Percentiles rank a stretch among this genome's conserved stretches.
These are phyloP conservation scores for Pseudocercospora pini-densiflorae DNA, from an alignment of 2,329 filamentous ascomycete species.

Conservation along the genomic window DNA sequence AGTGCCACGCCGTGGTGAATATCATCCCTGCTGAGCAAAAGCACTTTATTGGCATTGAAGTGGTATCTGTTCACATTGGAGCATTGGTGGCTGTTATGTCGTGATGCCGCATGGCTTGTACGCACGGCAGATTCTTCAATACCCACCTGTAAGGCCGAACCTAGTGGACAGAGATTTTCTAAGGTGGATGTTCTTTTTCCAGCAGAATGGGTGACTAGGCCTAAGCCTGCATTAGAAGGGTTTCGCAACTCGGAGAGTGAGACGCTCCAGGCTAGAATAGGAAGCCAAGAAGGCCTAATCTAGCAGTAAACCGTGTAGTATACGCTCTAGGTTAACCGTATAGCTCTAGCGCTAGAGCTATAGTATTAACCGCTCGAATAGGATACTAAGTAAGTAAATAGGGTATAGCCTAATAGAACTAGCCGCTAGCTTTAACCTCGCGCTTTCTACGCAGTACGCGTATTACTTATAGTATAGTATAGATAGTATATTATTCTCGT, in stretches of 20 bases:
- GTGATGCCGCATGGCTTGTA: conserved; percentile 4
- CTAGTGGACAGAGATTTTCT: not conserved
- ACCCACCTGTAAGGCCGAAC: not conserved
- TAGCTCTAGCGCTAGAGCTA: not conserved
- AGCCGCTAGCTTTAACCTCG: not conserved
- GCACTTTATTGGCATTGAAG: not conserved
- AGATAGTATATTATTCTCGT: not conserved
- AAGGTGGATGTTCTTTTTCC: not conserved
- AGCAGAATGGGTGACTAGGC: not conserved
- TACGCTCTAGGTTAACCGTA: not conserved
- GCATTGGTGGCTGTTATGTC: conserved; percentile 16
- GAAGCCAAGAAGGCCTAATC: not conserved
- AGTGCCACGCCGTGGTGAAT: not conserved
- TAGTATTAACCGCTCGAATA: not conserved
- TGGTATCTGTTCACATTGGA: not conserved
- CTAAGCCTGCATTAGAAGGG: not conserved
- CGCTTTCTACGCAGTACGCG: not conserved
- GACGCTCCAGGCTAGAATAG: not conserved
- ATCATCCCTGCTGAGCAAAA: not conserved
- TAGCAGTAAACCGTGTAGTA: not conserved
- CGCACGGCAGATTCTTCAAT: not conserved
- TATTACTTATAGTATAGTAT: not conserved
- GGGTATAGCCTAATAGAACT: not conserved
- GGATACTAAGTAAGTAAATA: not conserved
- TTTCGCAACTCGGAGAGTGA: not conserved